Base-by-base conservation (phyloP, 225 moss, liverwort and hornwort species). In the Pleurozium schreberi region DNA sequence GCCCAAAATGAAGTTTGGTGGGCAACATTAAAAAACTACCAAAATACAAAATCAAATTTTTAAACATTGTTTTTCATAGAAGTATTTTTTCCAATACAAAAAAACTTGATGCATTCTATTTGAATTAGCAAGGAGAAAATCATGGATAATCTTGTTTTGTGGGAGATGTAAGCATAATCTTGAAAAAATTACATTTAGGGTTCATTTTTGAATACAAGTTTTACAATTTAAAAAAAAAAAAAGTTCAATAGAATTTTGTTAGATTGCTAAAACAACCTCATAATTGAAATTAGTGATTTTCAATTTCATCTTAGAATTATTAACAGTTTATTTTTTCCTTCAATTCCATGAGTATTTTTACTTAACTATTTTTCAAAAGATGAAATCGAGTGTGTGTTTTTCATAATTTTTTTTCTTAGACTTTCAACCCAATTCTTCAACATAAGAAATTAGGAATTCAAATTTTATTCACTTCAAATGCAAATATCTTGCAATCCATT, bases 281-380 rank as follows among this genome's bases (percentile, higher is more conserved):
- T 0, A 7, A 0, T n/a, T 22, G n/a, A 2, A 3, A n/a, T 68
- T 22, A 68, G 12, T n/a, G n/a, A n/a, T n/a, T n/a, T 68, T 68
- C 4, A 20, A 11, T 66, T 36, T 6, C 8, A 20, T 19, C 11
- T 38, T 21, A 7, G 2, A 7, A 11, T 7, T n/a, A n/a, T n/a
- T 7, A n/a, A 22, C 22, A 12, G 12, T n/a, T 38, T 66, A 36
- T 3, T 20, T 68, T 67, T 38, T 68, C 11, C 3, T 68, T n/a
- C n/a, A n/a, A 68, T 38, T 11, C n/a, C 12, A 12, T n/a, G 23
- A 0, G 1, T 22, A 68, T 22, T 0, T 68, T 7, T 38, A 23
- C 4, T 68, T 22, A 12, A 21, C 22, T 12, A n/a, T 12, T 68
- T 68, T 23, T 1, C 12, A 22, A 68, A n/a, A 22, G n/a, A 68